phyloP scores from a whole-genome alignment of 257 asterid genomes.

The Anisodus tanguticus region DNA sequence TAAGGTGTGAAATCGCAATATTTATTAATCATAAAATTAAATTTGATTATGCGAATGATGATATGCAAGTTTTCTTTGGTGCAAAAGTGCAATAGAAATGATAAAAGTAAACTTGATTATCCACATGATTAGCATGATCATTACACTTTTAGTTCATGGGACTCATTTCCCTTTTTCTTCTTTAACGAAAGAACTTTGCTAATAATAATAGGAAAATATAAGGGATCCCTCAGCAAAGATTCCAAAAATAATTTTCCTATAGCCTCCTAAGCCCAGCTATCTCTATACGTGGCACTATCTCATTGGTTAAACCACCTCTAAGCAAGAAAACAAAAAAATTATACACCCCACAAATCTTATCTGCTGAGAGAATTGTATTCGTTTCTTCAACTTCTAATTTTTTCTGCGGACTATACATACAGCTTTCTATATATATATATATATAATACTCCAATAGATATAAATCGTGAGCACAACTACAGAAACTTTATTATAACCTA shows the following conservation, averaged over 20 bases:
- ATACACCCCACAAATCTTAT: constrained; percentile 45
- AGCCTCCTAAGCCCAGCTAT: not conserved
- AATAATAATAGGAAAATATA: not conserved
- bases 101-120: not conserved
- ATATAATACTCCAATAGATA: too few relatives aligned
- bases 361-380: not conserved
- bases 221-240: not conserved
- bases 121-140: not conserved
- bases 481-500: not conserved
- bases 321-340: not conserved
- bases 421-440: not conserved
- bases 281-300: not conserved
- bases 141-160: constrained; percentile 16
- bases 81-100: too few relatives aligned
- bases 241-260: not conserved
- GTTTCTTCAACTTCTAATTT: too few relatives aligned
- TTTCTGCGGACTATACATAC: not conserved
- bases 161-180: not conserved
- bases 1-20: not conserved
- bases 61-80: not conserved
- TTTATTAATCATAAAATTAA: not conserved
- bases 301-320: constrained; percentile 19
- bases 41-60: not conserved
- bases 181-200: not conserved
- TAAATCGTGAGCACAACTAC: not conserved